Evolutionary conservation across 116 monocot species (phyloP), one percentile per base, ranked within the genome.

Genomic region (Thalassia testudinum): DNA sequence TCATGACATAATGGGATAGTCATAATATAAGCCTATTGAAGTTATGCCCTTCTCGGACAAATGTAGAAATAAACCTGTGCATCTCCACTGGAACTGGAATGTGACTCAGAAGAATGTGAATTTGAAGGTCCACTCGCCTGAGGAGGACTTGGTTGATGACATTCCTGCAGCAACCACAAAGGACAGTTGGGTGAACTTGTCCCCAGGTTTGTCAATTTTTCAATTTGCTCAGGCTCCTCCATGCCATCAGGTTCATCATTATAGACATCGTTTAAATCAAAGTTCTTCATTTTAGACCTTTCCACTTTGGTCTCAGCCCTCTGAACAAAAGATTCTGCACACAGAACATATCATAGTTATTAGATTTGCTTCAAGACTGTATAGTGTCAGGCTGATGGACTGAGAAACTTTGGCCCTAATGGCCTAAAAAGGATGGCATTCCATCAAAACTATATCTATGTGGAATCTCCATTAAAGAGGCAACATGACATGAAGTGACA

Each of bases 181-280:
- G 72, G 70, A 48, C 45, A 68, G 42, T 63, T 72, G 50, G 57
- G 62, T 49, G 72, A 62, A 62, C 29, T 64, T 44, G 7, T 65
- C 42, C 44, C 57, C 37, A 37, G 30, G 65, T 49, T 61, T 49
- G 16, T 50, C 44, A 63, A 63, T 12, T 37, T 72, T 14, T 24
- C 42, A 57, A 58, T 29, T 24, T 64, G 50, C 44, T 76, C 65
- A 57, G 25, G 50, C 13, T 50, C 76, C 47, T 65, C 58, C n/a
- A n/a, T n/a, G 7, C 25, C 37, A 22, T 53, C 56, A 25, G 76
- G 65, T 64, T 67, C 59, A 15, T 77, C 83, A 63, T 47, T 47
- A 56, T 64, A 87, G 7, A 67, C 54, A 22, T 65, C 57, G 56
- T 93, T 93, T 68, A 93, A 74, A 62, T 93, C 92, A 75, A 93